Evolutionary conservation across 805 yeast species (phyloP), one percentile per base, ranked within the genome.

Genomic region (Schwanniomyces occidentalis): DNA sequence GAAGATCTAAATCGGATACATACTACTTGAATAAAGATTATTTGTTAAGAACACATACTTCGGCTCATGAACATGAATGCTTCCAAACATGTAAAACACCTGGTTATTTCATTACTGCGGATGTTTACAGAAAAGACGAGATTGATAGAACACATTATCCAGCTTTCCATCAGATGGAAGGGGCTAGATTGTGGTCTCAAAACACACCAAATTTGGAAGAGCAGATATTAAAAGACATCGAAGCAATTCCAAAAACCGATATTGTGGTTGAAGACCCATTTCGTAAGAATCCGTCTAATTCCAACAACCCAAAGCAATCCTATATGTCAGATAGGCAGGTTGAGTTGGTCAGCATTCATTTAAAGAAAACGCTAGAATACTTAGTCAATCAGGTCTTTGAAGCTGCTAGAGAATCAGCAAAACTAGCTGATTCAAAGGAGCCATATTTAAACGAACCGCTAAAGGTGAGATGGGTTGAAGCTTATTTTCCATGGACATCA

Each of bases 121-220:
- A 93, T 59, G 99, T 93, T 7, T 93, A 90, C 55, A 75, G 99
- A 52, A 75, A 95, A 51, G 99, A 93, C 61, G 96, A 91, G 51
- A 87, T 93, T 37, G 99, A 93, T 60, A 73, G 86, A 45, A 89
- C 98, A 0, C 99, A 93, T 58, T 93, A 93, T 56, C 98, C 99
- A 1, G 97, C 85, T 0, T 93, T 93, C 63, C 97, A 93, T 53
- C 99, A 93, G 61, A 79, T 93, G 88, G 99, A 93, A 62, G 99
- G 98, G 30, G 97, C 96, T 2, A 69, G 93, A 40, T 59, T 82
- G 2, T 93, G 98, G 98, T 65, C 76, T 6, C 66, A 82, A 35
- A 56, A 60, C 8, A 73, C 69, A 3, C 65, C 58, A 0, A 63
- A 73, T 42, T 65, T 86, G 9, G 63, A 71, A 35, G 46, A 56